Evolutionary conservation across 345 rosid genomes (phyloP).

Genomic region (Psidium guajava): DNA sequence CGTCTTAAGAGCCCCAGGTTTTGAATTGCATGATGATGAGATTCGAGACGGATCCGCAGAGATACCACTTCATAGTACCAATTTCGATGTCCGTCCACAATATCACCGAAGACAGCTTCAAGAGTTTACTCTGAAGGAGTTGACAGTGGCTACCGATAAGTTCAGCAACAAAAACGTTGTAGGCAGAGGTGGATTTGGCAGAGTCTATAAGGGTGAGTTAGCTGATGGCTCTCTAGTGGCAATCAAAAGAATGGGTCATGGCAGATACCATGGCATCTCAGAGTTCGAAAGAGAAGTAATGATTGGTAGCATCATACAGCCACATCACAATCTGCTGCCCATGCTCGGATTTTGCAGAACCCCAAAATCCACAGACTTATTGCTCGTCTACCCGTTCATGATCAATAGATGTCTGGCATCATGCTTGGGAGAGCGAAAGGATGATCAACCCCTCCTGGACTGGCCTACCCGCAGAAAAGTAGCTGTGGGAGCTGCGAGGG

Average conservation of each 20-base stretch:
- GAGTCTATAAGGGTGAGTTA: not conserved
- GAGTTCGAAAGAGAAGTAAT: not conserved
- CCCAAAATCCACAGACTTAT: not conserved
- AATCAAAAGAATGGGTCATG: not conserved
- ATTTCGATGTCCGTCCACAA: not conserved
- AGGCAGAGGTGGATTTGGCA: too few species aligned
- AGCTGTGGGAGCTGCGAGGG: not conserved
- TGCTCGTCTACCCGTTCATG: not conserved
- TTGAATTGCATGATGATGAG: not conserved
- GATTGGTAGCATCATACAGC: not conserved
- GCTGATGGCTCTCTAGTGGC: constrained; percentile 1
- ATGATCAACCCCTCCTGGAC: not conserved
- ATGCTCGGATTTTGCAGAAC: not conserved
- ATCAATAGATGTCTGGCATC: not conserved
- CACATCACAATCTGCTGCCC: not conserved
- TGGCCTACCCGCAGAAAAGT: not conserved
- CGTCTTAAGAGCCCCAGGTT: not conserved
- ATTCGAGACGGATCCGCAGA: not conserved
- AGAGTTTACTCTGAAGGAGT: not conserved
- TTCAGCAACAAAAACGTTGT: not conserved
- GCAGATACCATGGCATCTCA: too few species aligned
- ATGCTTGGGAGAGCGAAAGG: not conserved
- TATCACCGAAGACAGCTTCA: not conserved
- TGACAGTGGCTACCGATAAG: not conserved
- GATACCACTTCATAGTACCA: not conserved